Evolutionary conservation across 352 stramenopile genomes (phyloP).

Genomic region (Phytophthora hybrid): DNA sequence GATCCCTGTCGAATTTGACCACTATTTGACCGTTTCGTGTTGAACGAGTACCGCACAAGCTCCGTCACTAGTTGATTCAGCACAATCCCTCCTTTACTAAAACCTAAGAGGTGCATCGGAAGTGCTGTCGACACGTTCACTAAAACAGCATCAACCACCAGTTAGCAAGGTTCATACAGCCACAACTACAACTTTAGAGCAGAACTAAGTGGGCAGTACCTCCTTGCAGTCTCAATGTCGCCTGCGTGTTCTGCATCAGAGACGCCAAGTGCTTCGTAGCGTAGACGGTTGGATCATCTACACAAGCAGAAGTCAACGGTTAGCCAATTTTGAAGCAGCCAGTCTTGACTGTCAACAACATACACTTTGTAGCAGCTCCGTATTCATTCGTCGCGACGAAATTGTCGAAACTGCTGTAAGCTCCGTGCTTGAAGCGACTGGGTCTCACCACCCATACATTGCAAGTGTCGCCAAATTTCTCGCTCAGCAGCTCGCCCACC

Average conservation of each 20-base stretch:
- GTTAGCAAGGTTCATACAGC: too few relatives aligned
- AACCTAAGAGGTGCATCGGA: conserved; percentile 69
- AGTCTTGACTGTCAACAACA: conserved; percentile 4
- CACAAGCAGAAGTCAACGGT: background rate
- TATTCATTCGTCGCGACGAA: conserved; percentile 68
- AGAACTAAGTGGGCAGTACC: conserved; percentile 13
- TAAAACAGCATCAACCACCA: conserved; percentile 5
- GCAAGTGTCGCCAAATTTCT: conserved; percentile 58
- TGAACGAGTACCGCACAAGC: conserved; percentile 50
- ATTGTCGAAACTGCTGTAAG: conserved; percentile 71
- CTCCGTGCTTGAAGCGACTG: conserved; percentile 47
- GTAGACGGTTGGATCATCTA: conserved; percentile 46
- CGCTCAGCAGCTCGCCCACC: conserved; percentile 48
- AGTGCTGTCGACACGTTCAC: conserved; percentile 56
- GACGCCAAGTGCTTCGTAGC: conserved; percentile 51
- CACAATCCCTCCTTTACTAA: conserved; percentile 75
- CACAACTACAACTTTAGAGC: too few relatives aligned
- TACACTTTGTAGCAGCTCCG: conserved; percentile 59
- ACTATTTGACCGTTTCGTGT: conserved; percentile 45
- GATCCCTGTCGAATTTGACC: conserved; percentile 44
- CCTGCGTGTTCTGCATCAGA: conserved; percentile 51
- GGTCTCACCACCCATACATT: conserved; percentile 75
- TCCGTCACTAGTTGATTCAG: conserved; percentile 80
- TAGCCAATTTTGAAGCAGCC: background rate
- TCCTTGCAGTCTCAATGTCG: conserved; percentile 36